Percentiles rank a stretch among this genome's conserved stretches.
phyloP scores from a whole-genome alignment of 163 green algal genomes.

The Volvox carteri region DNA sequence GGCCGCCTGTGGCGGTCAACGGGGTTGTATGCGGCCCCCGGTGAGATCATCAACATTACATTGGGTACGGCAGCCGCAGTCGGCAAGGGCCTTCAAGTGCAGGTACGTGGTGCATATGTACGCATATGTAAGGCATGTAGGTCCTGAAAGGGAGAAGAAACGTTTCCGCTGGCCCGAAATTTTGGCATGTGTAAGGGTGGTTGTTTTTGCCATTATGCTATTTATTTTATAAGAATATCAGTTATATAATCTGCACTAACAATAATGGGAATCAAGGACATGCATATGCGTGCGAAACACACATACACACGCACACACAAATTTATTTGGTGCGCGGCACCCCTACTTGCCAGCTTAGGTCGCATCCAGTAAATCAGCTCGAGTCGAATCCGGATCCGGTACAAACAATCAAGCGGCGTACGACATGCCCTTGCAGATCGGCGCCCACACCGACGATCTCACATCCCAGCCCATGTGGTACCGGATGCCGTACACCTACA shows the following conservation, averaged over 20 bases:
- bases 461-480: neutral
- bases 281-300: too few species aligned
- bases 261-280: too few species aligned
- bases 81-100: constrained; percentile 14
- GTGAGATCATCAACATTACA: neutral
- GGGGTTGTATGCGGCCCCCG: constrained; percentile 15
- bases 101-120: neutral
- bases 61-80: neutral
- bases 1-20: constrained; percentile 38
- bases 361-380: neutral
- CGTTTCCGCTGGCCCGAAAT: too few species aligned
- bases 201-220: too few species aligned
- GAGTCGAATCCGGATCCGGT: too few species aligned
- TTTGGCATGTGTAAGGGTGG: too few species aligned
- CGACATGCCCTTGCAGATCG: constrained; percentile 3
- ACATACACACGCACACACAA: too few species aligned
- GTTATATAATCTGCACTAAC: too few species aligned
- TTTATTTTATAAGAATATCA: too few species aligned
- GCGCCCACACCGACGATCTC: constrained; percentile 22
- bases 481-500: neutral
- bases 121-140: neutral
- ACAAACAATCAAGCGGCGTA: too few species aligned
- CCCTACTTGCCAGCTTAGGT: neutral
- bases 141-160: too few species aligned
- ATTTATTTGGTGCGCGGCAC: too few species aligned